Evolutionary conservation across 1,284 basidiomycete species (phyloP), one percentile per base, ranked within the genome.

Genomic region (Kalmanozyma brasiliensis): DNA sequence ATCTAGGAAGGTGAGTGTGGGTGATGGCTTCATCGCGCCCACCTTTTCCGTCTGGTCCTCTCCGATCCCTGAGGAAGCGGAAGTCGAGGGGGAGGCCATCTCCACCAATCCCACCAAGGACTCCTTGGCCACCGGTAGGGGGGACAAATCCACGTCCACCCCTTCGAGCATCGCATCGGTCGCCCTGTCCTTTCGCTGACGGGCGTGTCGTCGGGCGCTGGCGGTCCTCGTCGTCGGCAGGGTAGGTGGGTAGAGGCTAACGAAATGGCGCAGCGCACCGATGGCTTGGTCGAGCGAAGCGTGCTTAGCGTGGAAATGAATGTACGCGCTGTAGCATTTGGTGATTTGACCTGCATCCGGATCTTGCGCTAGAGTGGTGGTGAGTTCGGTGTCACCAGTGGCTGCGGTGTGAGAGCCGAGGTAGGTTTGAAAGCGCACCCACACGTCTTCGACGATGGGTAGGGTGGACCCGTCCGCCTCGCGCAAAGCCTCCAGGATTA

Each of bases 261-360:
- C 36, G 22, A 61, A 73, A 3, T 40, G 26, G 7, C 48, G 33
- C 0, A 73, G 20, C 0, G 42, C 8, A 1, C 10, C 5, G 6
- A 68, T 29, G 0, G 64, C 57, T 11, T 30, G 30, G 11, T 68
- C 61, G 7, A 73, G 23, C 2, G 30, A 24, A 5, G 30, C 29
- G 46, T 17, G 16, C 22, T 76, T 78, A 14, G 70, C 67, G 17
- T 36, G 45, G 29, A 57, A 60, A 22, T 70, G 77, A n/a, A 77
- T 70, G 35, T 59, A 61, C 4, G 58, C 51, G 8, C 47, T 52
- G 67, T 65, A 78, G 57, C 56, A 66, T n/a, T 53, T 49, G 13
- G 58, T 60, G 4, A 74, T 26, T 14, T 58, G 57, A 2, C 23
- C 29, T 14, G 61, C 46, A 19, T 76, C 70, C 19, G 37, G 8